Evolutionary conservation across 1,139 yeast species (phyloP).

Genomic region (Saccharomycopsis hybrid): DNA sequence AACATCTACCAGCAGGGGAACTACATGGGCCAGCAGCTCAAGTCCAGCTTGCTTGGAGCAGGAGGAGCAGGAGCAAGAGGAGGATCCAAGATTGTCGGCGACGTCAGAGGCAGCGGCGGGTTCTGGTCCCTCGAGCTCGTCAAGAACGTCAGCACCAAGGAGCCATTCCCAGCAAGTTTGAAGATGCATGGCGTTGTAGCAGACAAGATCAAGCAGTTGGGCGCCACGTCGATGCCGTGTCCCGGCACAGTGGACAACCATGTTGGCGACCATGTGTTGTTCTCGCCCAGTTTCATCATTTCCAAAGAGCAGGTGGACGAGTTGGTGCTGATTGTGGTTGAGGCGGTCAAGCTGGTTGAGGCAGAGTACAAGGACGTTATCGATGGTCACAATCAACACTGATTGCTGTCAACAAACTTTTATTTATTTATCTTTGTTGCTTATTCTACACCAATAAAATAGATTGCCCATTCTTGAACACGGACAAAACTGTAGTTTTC

Average conservation of each 20-base stretch:
- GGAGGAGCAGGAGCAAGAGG: background rate
- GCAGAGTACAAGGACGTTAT: background rate
- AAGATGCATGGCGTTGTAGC: constrained; percentile 31
- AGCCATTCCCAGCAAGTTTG: constrained; percentile 35
- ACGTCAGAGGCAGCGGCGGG: constrained; percentile 56
- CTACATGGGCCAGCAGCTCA: constrained; percentile 35
- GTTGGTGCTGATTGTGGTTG: constrained; percentile 31
- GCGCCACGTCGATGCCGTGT: constrained; percentile 40
- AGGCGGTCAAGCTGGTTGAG: constrained; percentile 24
- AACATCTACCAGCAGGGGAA: constrained; percentile 28
- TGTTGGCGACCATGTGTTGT: constrained; percentile 42
- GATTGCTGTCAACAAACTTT: no score
- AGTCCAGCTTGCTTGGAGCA: constrained; percentile 22
- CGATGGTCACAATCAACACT: background rate
- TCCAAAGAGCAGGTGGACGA: constrained; percentile 41
- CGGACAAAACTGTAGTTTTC: no score
- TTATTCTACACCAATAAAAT: no score
- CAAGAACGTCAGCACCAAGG: constrained; percentile 43
- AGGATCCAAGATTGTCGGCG: constrained; percentile 39
- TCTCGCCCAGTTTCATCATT: constrained; percentile 46
- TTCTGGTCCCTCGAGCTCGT: constrained; percentile 56
- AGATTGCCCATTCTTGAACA: no score
- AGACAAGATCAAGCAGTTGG: constrained; percentile 35
- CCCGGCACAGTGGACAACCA: constrained; percentile 38
- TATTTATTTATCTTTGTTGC: no score